Conservation (phyloP, 1,284 basidiomycete species). For the Fomitopsis pinicola region DNA sequence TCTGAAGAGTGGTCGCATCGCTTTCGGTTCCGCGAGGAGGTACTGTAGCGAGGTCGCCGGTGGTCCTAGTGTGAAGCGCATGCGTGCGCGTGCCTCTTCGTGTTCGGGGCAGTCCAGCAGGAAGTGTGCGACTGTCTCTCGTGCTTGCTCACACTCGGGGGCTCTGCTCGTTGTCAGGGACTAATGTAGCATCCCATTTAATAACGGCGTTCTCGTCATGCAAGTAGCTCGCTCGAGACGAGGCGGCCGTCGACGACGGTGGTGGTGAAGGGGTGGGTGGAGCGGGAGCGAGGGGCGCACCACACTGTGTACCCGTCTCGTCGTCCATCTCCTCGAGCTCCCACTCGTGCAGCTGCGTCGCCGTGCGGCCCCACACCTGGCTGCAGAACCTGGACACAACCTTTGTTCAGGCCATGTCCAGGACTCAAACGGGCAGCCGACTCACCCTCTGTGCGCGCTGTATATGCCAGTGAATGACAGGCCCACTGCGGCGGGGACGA, state of each 20-base stretch:
- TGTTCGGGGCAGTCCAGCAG: no score
- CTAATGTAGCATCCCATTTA: no score
- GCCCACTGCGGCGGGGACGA: constrained; percentile 29
- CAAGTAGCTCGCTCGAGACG: no score
- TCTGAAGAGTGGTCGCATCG: no score
- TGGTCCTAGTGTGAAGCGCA: no score
- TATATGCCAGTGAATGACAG: constrained; percentile 33
- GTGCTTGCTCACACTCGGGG: no score
- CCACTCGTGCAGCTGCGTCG: constrained; percentile 29
- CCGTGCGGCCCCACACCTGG: constrained; percentile 30
- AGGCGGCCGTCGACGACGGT: not conserved
- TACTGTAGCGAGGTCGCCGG: no score
- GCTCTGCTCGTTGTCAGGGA: no score
- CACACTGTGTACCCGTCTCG: constrained; percentile 15
- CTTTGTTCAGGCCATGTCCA: not conserved
- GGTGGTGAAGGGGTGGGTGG: not conserved
- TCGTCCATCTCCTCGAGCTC: constrained; percentile 26
- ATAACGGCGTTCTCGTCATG: no score
- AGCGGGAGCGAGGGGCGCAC: not conserved
- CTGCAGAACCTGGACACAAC: constrained; percentile 30
- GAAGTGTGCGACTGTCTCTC: no score
- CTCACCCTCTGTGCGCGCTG: constrained; percentile 34
- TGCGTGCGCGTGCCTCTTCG: no score
- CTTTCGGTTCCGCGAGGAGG: no score
- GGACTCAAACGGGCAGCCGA: constrained; percentile 1